Conservation (phyloP, 1,284 basidiomycete genomes). For the Marasmius fiardii region DNA sequence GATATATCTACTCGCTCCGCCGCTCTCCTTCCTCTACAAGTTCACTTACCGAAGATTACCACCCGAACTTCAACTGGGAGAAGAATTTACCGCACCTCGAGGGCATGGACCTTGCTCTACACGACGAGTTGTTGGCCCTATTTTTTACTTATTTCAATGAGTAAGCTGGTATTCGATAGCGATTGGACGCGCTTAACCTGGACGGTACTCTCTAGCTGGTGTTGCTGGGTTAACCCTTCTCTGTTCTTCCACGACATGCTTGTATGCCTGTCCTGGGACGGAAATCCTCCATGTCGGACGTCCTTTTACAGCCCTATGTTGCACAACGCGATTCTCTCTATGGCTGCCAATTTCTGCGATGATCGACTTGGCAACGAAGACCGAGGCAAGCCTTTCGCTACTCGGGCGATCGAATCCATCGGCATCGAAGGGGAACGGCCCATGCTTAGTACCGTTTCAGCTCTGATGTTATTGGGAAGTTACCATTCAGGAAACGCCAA, state of each 20-base stretch:
- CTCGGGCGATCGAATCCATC: slow-evolving; percentile 50
- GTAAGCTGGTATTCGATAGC: slow-evolving; percentile 20
- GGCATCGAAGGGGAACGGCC: slow-evolving; percentile 57
- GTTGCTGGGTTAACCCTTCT: slow-evolving; percentile 42
- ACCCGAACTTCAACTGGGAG: slow-evolving; percentile 47
- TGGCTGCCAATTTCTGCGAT: slow-evolving; percentile 58
- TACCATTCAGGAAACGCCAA: slow-evolving; percentile 56
- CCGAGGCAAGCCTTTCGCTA: slow-evolving; percentile 46
- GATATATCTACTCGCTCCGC: not conserved
- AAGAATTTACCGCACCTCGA: slow-evolving; percentile 49
- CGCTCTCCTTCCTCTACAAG: not conserved
- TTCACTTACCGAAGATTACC: not conserved
- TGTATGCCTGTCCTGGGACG: slow-evolving; percentile 43
- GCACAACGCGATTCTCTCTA: slow-evolving; percentile 62
- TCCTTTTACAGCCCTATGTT: slow-evolving; percentile 70
- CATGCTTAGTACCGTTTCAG: slow-evolving; percentile 56
- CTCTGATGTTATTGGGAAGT: slow-evolving; percentile 52
- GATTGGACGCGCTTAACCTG: slow-evolving; percentile 44
- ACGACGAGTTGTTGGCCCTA: slow-evolving; percentile 35
- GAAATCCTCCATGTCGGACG: slow-evolving; percentile 40
- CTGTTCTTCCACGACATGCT: slow-evolving; percentile 64
- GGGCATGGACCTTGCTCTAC: slow-evolving; percentile 41
- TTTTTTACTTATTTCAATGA: not conserved
- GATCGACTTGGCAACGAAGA: slow-evolving; percentile 44
- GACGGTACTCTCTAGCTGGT: slow-evolving; percentile 58